These are phyloP conservation scores for Cnidoscolus chayamansa DNA, from an alignment of 441 rosid genomes.

Conservation along the genomic window DNA sequence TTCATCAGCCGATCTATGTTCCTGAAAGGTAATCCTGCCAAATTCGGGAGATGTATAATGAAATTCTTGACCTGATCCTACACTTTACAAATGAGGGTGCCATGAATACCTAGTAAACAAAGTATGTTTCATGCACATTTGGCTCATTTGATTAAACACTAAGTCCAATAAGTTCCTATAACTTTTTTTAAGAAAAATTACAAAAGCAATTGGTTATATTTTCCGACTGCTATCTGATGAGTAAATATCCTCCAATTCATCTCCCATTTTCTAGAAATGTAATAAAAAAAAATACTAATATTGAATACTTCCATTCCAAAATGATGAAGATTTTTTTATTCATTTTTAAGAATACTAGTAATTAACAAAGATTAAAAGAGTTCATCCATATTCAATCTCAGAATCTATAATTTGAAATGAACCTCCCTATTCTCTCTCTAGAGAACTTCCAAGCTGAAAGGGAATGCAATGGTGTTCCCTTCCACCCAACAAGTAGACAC, in stretches of 20 bases:
- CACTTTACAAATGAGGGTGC: not conserved
- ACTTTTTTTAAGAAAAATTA: not conserved
- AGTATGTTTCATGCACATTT: not conserved
- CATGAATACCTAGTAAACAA: not conserved
- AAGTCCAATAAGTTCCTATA: not conserved
- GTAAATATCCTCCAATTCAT: not conserved
- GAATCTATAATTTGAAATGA: constrained; percentile 17
- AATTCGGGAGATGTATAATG: constrained; percentile 19
- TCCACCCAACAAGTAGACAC: constrained; percentile 47
- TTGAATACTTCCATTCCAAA: not conserved
- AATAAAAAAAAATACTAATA: not conserved
- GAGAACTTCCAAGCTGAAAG: constrained; percentile 53
- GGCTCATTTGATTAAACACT: not conserved
- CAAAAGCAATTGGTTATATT: not conserved
- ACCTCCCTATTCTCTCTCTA: constrained; percentile 23
- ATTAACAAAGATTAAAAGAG: not conserved
- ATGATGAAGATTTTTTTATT: not conserved
- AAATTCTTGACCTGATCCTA: constrained; percentile 11
- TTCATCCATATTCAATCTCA: not conserved
- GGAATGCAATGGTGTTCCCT: constrained; percentile 47
- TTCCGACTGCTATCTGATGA: not conserved
- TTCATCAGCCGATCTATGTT: constrained; percentile 56
- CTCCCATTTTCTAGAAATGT: too few species aligned
- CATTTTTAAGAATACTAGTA: not conserved
- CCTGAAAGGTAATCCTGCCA: constrained; percentile 62